A percentile compares a stretch with the other conserved stretches of the same genome.
phyloP scores from a whole-genome alignment of 1,284 basidiomycete genomes.

The Kwoniella shivajii region DNA sequence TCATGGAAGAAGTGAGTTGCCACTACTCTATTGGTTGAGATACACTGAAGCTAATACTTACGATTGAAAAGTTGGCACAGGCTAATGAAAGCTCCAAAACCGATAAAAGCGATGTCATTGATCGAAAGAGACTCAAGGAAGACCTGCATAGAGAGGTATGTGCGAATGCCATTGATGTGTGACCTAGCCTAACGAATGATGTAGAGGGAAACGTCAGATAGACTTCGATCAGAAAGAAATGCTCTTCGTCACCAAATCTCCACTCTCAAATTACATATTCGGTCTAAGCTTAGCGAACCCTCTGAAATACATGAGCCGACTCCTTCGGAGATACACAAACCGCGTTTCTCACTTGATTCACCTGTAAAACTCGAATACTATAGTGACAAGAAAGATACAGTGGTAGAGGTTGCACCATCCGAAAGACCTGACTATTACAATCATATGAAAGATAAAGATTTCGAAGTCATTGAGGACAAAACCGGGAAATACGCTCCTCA shows the following conservation, averaged over 20 bases:
- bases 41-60: too few relatives aligned
- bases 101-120: constrained; percentile 1
- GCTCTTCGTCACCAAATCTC: not conserved
- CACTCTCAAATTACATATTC: not conserved
- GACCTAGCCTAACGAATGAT: not conserved
- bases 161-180: not conserved
- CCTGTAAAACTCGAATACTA: too few relatives aligned
- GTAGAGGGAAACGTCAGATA: constrained; percentile 5
- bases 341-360: not conserved
- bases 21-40: too few relatives aligned
- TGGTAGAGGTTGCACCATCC: not conserved
- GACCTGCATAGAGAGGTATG: constrained; percentile 6
- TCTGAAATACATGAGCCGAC: not conserved
- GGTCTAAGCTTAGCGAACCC: not conserved
- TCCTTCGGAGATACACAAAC: not conserved
- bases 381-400: too few relatives aligned
- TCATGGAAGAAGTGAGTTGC: constrained; percentile 9
- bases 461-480: not conserved
- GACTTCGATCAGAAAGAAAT: constrained; percentile 12
- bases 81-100: not conserved
- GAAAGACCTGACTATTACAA: not conserved
- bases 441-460: not conserved
- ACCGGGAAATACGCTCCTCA: not conserved
- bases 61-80: not conserved
- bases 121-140: constrained; percentile 3